These are phyloP conservation scores for Fusarium ambrosium DNA, from an alignment of 2,329 filamentous ascomycete species.

Conservation along the genomic window DNA sequence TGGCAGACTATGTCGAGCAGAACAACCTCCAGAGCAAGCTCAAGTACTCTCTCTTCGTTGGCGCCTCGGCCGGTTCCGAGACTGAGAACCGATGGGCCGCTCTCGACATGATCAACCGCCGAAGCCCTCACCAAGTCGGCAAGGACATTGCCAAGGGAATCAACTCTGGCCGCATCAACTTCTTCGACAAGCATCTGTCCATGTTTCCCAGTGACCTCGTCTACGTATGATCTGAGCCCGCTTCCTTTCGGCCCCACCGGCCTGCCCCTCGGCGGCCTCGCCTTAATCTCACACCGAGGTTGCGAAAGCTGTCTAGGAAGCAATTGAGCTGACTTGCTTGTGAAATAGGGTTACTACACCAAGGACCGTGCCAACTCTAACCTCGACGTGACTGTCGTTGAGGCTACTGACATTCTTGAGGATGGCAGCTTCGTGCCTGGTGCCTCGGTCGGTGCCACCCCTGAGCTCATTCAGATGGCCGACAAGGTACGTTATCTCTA, in stretches of 20 bases:
- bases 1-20: constrained; percentile 91
- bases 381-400: constrained; percentile 86
- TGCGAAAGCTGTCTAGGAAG: constrained; percentile 14
- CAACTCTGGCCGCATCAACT: constrained; percentile 88
- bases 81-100: constrained; percentile 93
- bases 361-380: constrained; percentile 80
- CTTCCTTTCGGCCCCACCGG: constrained; percentile 24
- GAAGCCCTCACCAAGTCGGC: constrained; percentile 88
- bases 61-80: constrained; percentile 89
- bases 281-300: constrained; percentile 38
- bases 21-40: constrained; percentile 87
- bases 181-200: constrained; percentile 93
- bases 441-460: constrained; percentile 86
- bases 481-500: constrained; percentile 72
- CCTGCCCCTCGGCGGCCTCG: constrained; percentile 31
- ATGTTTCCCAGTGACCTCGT: constrained; percentile 93
- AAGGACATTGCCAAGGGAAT: constrained; percentile 93
- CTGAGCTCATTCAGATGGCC: constrained; percentile 89
- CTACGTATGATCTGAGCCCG: constrained; percentile 66
- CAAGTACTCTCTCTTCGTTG: constrained; percentile 89
- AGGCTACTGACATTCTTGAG: constrained; percentile 88
- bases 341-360: constrained; percentile 79
- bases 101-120: constrained; percentile 90
- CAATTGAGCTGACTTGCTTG: constrained; percentile 28
- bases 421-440: constrained; percentile 91